phyloP scores from a whole-genome alignment of 106 monocot genomes.

The Apostasia ramifera region DNA sequence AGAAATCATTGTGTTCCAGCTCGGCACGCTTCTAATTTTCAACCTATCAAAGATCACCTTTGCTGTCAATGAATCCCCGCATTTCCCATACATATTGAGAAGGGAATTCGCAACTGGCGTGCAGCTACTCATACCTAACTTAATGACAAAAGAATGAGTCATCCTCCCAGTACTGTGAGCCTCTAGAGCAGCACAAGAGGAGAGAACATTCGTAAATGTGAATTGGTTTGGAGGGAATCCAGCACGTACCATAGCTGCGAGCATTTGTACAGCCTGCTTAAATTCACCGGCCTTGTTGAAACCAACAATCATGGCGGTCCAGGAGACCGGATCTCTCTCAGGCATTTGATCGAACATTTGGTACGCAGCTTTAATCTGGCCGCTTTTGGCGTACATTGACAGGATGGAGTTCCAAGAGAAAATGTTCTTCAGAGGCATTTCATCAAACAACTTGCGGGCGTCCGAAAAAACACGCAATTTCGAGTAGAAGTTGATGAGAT shows the following conservation, averaged over 20 bases:
- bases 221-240: slow-evolving; percentile 51
- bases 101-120: slow-evolving; percentile 66
- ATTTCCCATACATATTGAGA: slow-evolving; percentile 79
- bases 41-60: slow-evolving; percentile 65
- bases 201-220: slow-evolving; percentile 70
- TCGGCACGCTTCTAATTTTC: slow-evolving; percentile 46
- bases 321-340: slow-evolving; percentile 70
- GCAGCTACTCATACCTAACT: slow-evolving; percentile 58
- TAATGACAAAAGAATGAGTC: slow-evolving; percentile 73
- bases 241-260: slow-evolving; percentile 43
- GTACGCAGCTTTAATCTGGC: slow-evolving; percentile 16
- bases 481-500: slow-evolving; percentile 66
- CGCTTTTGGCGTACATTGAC: slow-evolving; percentile 59
- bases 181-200: slow-evolving; percentile 42
- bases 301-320: slow-evolving; percentile 75
- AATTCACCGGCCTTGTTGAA: slow-evolving; percentile 44
- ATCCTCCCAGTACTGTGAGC: slow-evolving; percentile 38
- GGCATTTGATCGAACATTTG: slow-evolving; percentile 66
- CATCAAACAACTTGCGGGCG: slow-evolving; percentile 57
- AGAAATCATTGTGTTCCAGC: slow-evolving; percentile 81
- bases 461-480: slow-evolving; percentile 21
- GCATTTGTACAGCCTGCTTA: slow-evolving; percentile 26
- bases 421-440: slow-evolving; percentile 51
- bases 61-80: slow-evolving; percentile 34
- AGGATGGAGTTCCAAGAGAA: slow-evolving; percentile 84